Conservation (phyloP, 2,329 filamentous ascomycete genomes). For the Beauveria caledonica region DNA sequence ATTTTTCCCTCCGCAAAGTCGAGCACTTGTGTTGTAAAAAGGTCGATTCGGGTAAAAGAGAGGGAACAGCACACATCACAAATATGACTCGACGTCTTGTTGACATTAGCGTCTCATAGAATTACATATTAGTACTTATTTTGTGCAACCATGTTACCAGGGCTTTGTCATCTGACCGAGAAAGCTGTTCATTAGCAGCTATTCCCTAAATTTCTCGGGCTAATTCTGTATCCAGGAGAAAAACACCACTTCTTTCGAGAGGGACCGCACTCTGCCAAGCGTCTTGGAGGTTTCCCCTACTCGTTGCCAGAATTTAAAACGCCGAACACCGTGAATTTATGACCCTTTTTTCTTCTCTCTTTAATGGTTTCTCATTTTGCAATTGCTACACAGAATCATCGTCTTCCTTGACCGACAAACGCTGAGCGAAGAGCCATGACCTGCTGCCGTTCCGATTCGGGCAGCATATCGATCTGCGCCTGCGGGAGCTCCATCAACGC, state of each 20-base stretch:
- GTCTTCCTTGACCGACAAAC: conserved; percentile 38
- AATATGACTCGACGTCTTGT: neutral
- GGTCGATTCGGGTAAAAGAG: neutral
- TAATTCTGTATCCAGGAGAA: neutral
- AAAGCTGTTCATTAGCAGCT: neutral
- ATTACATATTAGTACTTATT: neutral
- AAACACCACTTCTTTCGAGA: neutral
- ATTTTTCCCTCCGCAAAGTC: neutral
- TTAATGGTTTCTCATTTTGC: no score
- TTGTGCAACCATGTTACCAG: neutral
- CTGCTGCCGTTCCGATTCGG: conserved; percentile 67
- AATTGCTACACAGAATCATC: neutral
- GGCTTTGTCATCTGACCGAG: neutral
- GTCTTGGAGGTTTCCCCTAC: neutral
- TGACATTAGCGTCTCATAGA: neutral
- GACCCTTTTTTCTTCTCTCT: no score
- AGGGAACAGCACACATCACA: neutral
- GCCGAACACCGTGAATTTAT: neutral
- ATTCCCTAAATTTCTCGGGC: neutral
- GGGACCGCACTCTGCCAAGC: neutral
- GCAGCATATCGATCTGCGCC: conserved; percentile 69
- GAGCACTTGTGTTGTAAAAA: neutral
- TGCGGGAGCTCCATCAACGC: conserved; percentile 76
- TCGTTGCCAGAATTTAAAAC: neutral
- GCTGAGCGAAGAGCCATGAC: conserved; percentile 68